These are phyloP conservation scores for Syncephalastrum monosporum DNA, from an alignment of 371 early-diverging fungal genomes.

Conservation along the genomic window DNA sequence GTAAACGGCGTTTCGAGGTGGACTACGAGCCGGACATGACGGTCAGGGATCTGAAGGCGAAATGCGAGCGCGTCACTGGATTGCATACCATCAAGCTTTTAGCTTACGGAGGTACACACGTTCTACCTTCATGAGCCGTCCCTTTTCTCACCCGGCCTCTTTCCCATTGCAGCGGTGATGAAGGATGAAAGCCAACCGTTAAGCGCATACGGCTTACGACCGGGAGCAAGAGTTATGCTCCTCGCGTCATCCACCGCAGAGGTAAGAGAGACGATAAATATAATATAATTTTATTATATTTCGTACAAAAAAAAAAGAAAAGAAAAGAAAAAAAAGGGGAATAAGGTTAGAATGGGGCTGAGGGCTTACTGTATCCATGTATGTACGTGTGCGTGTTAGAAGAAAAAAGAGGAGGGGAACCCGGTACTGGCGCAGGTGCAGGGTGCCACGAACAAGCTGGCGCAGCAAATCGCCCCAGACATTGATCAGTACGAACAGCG, in stretches of 20 bases:
- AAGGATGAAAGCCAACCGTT: conserved; percentile 18
- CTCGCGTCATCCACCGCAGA: conserved; percentile 10
- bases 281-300: conserved; percentile 1
- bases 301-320: too few relatives aligned
- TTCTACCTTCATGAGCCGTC: not conserved
- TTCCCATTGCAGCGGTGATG: conserved; percentile 19
- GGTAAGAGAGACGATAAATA: not conserved
- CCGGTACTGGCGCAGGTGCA: conserved; percentile 9
- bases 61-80: conserved; percentile 29
- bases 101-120: conserved; percentile 39
- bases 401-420: conserved; percentile 7
- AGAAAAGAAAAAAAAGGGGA: not conserved
- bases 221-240: conserved; percentile 17
- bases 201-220: conserved; percentile 17
- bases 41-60: conserved; percentile 29
- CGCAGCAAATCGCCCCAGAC: conserved; percentile 14
- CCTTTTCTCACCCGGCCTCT: not conserved
- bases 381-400: not conserved
- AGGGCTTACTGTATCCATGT: conserved; percentile 2
- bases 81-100: conserved; percentile 24
- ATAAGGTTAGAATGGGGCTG: not conserved
- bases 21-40: conserved; percentile 24
- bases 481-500: conserved; percentile 20
- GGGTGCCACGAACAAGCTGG: conserved; percentile 8
- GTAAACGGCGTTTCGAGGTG: conserved; percentile 24